Percentiles rank a stretch among this genome's conserved stretches.
These are phyloP conservation scores for Xylariaceae sp. DNA, from an alignment of 2,329 filamentous ascomycete genomes.

Conservation along the genomic window DNA sequence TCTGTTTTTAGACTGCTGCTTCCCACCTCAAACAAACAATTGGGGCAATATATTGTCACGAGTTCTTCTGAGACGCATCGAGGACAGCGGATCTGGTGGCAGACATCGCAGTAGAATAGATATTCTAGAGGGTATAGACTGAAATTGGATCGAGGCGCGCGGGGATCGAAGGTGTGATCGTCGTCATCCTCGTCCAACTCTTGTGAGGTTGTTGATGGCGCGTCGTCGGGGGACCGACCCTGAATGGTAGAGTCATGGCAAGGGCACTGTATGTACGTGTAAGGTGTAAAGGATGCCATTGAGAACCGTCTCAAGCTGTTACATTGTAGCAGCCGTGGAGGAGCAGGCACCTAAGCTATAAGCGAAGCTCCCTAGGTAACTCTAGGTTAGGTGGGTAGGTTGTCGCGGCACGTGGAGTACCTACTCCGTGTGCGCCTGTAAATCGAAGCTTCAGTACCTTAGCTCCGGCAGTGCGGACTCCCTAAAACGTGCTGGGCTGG, in stretches of 20 bases:
- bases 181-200: constrained; percentile 60
- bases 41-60: constrained; percentile 93
- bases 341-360: too few species aligned
- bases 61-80: constrained; percentile 93
- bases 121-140: constrained; percentile 93
- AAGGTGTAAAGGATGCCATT: constrained; percentile 57
- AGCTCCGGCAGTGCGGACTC: too few species aligned
- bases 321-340: constrained; percentile 39
- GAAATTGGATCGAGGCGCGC: constrained; percentile 84
- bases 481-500: too few species aligned
- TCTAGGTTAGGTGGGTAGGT: too few species aligned
- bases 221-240: constrained; percentile 42
- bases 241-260: constrained; percentile 48
- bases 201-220: constrained; percentile 30
- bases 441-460: too few species aligned
- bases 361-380: too few species aligned
- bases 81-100: constrained; percentile 92
- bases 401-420: too few species aligned
- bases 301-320: constrained; percentile 29
- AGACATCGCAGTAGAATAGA: constrained; percentile 96
- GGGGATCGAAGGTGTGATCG: constrained; percentile 77
- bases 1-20: constrained; percentile 92
- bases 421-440: too few species aligned
- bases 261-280: constrained; percentile 72
- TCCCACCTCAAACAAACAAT: constrained; percentile 93